Evolutionary conservation across 2,329 filamentous ascomycete genomes (phyloP).

Genomic region (Teratosphaeria destructans): DNA sequence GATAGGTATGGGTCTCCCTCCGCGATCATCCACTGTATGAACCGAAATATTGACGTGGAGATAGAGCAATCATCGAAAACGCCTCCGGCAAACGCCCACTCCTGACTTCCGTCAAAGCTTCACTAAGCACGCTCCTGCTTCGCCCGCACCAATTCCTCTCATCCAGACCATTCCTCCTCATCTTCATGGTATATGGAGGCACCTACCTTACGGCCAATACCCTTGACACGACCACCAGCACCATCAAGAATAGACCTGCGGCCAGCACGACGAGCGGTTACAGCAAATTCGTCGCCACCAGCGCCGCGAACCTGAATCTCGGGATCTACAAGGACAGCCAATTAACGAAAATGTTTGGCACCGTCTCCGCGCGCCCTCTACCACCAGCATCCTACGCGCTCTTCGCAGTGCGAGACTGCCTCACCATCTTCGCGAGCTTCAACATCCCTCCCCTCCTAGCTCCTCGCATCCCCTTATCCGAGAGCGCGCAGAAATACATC

Average conservation of each 20-base stretch:
- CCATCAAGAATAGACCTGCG: slow-evolving; percentile 46
- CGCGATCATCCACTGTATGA: background rate
- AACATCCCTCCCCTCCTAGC: slow-evolving; percentile 75
- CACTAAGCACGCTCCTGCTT: slow-evolving; percentile 46
- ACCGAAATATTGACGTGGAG: slow-evolving; percentile 52
- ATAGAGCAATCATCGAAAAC: slow-evolving; percentile 69
- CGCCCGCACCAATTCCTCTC: slow-evolving; percentile 52
- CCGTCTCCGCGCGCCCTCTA: slow-evolving; percentile 44
- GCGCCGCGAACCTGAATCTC: slow-evolving; percentile 70
- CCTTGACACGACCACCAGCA: slow-evolving; percentile 70
- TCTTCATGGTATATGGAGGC: slow-evolving; percentile 64
- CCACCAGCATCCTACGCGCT: slow-evolving; percentile 62
- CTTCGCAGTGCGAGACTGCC: slow-evolving; percentile 71
- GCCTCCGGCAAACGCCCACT: slow-evolving; percentile 59
- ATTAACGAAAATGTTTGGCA: slow-evolving; percentile 74
- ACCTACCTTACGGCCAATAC: slow-evolving; percentile 85
- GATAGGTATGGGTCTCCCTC: slow-evolving; percentile 51
- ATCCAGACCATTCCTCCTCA: slow-evolving; percentile 57
- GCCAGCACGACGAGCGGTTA: slow-evolving; percentile 60
- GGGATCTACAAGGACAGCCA: slow-evolving; percentile 84
- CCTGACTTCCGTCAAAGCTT: slow-evolving; percentile 47
- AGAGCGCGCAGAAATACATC: slow-evolving; percentile 43
- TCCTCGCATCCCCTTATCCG: slow-evolving; percentile 45
- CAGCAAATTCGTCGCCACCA: slow-evolving; percentile 71
- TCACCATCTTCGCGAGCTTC: slow-evolving; percentile 88